Evolutionary conservation across 2,329 filamentous ascomycete genomes (phyloP), one percentile per base, ranked within the genome.

Genomic region (Fusarium duplospermum): DNA sequence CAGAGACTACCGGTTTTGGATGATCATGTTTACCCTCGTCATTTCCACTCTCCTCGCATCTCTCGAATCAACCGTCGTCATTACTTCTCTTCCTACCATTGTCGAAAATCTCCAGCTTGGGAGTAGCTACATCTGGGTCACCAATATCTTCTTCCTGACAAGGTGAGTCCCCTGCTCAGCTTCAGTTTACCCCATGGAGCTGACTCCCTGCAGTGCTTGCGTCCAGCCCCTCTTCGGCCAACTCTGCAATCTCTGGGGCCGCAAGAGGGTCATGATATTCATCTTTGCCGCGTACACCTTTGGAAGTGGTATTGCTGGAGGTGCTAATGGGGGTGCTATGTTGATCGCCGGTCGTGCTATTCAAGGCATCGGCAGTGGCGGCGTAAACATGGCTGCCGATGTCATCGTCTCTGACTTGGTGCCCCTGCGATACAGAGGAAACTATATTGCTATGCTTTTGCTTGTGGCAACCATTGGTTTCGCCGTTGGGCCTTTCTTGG

Each of bases 211-310:
- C 1, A 78, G 76, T n/a, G 72, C 76, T 11, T 72, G 64, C 24
- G 64, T 88, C 3, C 87, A 87, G 60, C 88, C 88, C 0, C 71
- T 89, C 0, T 86, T 85, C 50, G 87, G 86, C 1, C 87, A 89
- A 70, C 70, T 88, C 1, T 82, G 85, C 16, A 84, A 89, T 62
- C 82, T 90, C n/a, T 90, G 87, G 69, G 88, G 89, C 4, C 83
- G 89, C 2, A 82, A 86, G 24, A 83, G 80, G 58, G 77, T 83
- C 27, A 80, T 82, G 18, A 78, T 89, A 0, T 58, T 76, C 9
- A 78, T 85, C 4, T 82, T 89, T 2, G 80, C 78, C 13, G 69
- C 88, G 2, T 90, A 90, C 67, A 82, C 81, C 0, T 72, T 90
- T 0, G 89, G 89, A 0, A 89, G 88, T 64, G 85, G 82, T 0